Base-by-base conservation (phyloP, 148 eudicot genomes). In the Drosera capensis region DNA sequence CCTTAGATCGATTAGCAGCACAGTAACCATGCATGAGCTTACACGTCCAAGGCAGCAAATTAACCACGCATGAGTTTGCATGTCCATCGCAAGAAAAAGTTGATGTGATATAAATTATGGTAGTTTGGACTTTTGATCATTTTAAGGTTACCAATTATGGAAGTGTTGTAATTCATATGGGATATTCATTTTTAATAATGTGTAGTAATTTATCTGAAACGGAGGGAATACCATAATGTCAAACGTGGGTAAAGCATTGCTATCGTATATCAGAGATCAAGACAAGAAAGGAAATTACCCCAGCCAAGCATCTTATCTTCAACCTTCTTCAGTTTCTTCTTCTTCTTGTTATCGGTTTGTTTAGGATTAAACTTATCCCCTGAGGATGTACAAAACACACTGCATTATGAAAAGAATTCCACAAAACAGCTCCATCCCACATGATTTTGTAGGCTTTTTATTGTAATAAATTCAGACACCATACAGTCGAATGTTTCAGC, bases 271-370 rank as follows among this genome's bases (percentile, higher is more conserved):
- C 14, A 23, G 20, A 43, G n/a, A 29, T 11, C 22, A 15, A 40
- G 38, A 43, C 23, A 52, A 36, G 51, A 45, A 37, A 7, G 45
- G 51, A 46, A 74, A 62, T 30, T 79, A 85, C 99, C 99, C 99
- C 95, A 92, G 26, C 95, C 94, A 56, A 92, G 95, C 94, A 92
- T 85, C 85, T 85, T 92, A 21, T 68, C 72, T 67, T 85, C 99
- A 53, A 92, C 87, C 67, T 79, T 81, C 73, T 92, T 75, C 37
- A 81, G 69, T 58, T 92, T 92, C 55, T 41, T 82, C 64, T 92
- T 92, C 80, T 86, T 85, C 58, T 50, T 81, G 71, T 92, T 85
- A 75, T 92, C 99, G 23, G 72, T 46, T 66, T 81, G 85, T 62
- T 85, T 92, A 25, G 95, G 49, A 65, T 78, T 15, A 65, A 92